Conservation (phyloP, 2,329 filamentous ascomycete species). For the Diaporthe amygdali region DNA sequence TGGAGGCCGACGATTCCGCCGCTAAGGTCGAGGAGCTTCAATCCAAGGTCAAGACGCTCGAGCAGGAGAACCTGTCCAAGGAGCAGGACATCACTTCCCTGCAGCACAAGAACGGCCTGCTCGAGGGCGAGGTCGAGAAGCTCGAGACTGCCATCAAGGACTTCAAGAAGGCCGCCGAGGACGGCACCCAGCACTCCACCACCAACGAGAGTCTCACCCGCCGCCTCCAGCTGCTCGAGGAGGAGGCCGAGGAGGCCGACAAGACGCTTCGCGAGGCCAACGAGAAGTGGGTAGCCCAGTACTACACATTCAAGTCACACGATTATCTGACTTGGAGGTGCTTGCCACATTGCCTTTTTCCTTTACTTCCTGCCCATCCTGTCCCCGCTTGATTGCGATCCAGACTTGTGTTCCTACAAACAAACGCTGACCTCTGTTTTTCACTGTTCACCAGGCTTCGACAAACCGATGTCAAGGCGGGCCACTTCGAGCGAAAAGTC, state of each 20-base stretch:
- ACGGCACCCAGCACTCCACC: conserved; percentile 80
- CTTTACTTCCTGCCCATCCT: neutral
- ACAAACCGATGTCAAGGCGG: conserved; percentile 98
- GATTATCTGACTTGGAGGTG: conserved; percentile 28
- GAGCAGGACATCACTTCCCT: conserved; percentile 98
- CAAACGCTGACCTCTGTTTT: conserved; percentile 25
- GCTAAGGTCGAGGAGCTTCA: conserved; percentile 87
- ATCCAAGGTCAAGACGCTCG: conserved; percentile 83
- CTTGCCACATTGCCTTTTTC: conserved; percentile 25
- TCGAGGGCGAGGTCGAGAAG: conserved; percentile 92
- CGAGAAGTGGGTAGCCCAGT: conserved; percentile 79
- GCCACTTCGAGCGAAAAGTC: conserved; percentile 99
- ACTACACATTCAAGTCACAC: conserved; percentile 27
- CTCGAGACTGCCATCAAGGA: conserved; percentile 84
- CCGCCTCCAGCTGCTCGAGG: conserved; percentile 93
- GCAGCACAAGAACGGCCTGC: conserved; percentile 90
- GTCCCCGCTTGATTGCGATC: neutral
- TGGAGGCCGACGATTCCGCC: conserved; percentile 87
- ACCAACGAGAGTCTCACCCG: conserved; percentile 92
- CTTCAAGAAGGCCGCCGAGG: conserved; percentile 83
- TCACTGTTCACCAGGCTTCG: conserved; percentile 71
- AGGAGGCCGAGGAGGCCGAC: conserved; percentile 96
- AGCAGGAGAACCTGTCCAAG: conserved; percentile 95
- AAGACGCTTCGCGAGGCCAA: conserved; percentile 96
- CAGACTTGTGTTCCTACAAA: neutral